Conservation (phyloP, 108 stramenopile species). For the Cyclotella cryptica region DNA sequence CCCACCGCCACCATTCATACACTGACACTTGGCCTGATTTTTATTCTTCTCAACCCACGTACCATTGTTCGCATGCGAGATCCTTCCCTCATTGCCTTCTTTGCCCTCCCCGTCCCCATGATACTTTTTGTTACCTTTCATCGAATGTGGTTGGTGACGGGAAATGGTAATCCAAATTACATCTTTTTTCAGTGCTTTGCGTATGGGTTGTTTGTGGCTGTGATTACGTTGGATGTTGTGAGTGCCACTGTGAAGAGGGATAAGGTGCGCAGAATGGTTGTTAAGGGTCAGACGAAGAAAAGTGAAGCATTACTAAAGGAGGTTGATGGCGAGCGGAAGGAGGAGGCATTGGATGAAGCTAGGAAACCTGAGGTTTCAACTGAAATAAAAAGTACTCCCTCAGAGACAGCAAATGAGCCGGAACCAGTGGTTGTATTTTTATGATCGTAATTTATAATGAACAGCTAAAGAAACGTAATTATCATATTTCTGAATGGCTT, state of each 20-base stretch:
- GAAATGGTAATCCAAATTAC: constrained; percentile 86
- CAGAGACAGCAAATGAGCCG: constrained; percentile 5
- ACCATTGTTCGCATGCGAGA: constrained; percentile 68
- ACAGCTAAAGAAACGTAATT: background rate
- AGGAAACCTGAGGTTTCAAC: background rate
- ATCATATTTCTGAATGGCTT: too few species aligned
- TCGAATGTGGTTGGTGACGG: constrained; percentile 81
- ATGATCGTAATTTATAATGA: background rate
- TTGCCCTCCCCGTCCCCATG: constrained; percentile 68
- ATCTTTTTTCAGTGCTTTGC: constrained; percentile 87
- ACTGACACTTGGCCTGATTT: constrained; percentile 60
- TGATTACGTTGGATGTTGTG: constrained; percentile 50
- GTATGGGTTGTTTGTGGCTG: constrained; percentile 69
- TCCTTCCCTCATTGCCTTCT: constrained; percentile 59
- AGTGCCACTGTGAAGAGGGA: constrained; percentile 57
- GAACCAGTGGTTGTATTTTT: constrained; percentile 31
- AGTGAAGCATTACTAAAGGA: constrained; percentile 1
- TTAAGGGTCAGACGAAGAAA: constrained; percentile 32
- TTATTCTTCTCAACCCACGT: constrained; percentile 61
- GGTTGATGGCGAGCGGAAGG: constrained; percentile 1
- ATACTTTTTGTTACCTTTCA: constrained; percentile 69
- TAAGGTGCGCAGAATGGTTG: constrained; percentile 51
- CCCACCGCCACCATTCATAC: constrained; percentile 70
- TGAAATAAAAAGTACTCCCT: too few species aligned
- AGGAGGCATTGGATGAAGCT: background rate